These are phyloP conservation scores for Wickerhamiella domercqiae DNA, from an alignment of 805 yeast genomes.

Conservation along the genomic window DNA sequence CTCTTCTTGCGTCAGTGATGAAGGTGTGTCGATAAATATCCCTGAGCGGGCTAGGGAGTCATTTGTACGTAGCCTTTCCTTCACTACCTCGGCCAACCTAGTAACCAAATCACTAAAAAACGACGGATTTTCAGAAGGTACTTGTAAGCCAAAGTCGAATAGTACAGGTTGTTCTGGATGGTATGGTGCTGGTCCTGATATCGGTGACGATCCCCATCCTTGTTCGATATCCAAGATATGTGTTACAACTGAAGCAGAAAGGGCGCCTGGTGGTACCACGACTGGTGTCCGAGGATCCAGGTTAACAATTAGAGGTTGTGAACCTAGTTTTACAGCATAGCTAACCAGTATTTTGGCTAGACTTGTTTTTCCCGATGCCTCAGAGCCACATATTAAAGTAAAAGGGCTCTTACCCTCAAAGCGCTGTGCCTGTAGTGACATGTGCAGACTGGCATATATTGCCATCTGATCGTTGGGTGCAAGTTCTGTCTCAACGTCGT, in stretches of 20 bases:
- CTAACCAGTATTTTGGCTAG: constrained; percentile 52
- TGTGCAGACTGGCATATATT: constrained; percentile 51
- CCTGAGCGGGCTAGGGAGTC: constrained; percentile 33
- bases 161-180: constrained; percentile 88
- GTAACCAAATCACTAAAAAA: constrained; percentile 37
- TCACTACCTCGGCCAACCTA: constrained; percentile 35
- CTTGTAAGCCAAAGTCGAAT: constrained; percentile 59
- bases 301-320: constrained; percentile 60
- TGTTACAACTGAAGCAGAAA: constrained; percentile 71
- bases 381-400: constrained; percentile 50
- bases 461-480: constrained; percentile 59
- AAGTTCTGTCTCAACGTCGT: constrained; percentile 34
- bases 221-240: constrained; percentile 67
- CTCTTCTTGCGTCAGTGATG: constrained; percentile 23
- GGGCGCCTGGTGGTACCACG: constrained; percentile 64
- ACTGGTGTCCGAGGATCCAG: constrained; percentile 62
- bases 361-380: constrained; percentile 65
- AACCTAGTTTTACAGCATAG: constrained; percentile 60
- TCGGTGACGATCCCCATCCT: constrained; percentile 64
- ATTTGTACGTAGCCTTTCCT: constrained; percentile 37
- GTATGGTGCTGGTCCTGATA: constrained; percentile 30
- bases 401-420: constrained; percentile 3
- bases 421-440: constrained; percentile 47
- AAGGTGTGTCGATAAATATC: constrained; percentile 59
- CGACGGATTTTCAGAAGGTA: constrained; percentile 39